Base-by-base conservation (phyloP, 2,329 filamentous ascomycete species). In the Aspergillus sp. region DNA sequence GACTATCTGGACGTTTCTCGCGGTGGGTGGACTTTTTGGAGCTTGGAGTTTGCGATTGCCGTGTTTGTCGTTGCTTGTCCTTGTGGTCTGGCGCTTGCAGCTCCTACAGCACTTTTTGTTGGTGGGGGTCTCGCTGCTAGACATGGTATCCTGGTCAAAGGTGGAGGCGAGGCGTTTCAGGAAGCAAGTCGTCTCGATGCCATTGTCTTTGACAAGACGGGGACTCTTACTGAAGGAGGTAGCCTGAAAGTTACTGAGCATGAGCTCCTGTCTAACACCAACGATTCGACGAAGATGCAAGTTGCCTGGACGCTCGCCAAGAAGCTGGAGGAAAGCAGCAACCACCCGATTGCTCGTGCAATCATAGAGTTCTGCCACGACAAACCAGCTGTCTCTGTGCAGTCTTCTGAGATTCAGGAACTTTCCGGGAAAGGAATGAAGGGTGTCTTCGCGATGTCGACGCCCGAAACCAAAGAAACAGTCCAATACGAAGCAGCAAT, bases 31-130 rank as follows among this genome's bases (percentile, higher is more conserved):
- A 52, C 79, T 62, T 71, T 74, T 49, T 76, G 74, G 69, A 77
- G 77, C 7, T 60, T 84, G 45, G 74, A 81, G 45, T 83, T 83
- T 59, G 86, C 88, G 13, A 91, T 94, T 57, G 81, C 88, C 5
- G 88, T 93, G 10, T 93, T 94, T 56, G 87, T 94, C 30, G 84
- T 94, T 23, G 88, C 88, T 2, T 94, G 88, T 60, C 88, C 88
- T 1, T 94, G 88, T 60, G 88, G 88, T 2, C 77, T 94, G 12
- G 88, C 85, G 1, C 80, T 94, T 6, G 88, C 88, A n/a, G 88
- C 88, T 0, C 88, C 88, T 1, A 94, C 88, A 0, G 88, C 88
- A n/a, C 68, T 94, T 30, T 91, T 91, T 54, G 88, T 93, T 7
- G 88, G 87, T 2, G 84, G 86, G 32, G 88, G 88, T 1, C 72